Percentiles rank a stretch among this genome's conserved stretches.
Conservation (phyloP, 1,139 yeast genomes). For the Kodamaea suecica region DNA sequence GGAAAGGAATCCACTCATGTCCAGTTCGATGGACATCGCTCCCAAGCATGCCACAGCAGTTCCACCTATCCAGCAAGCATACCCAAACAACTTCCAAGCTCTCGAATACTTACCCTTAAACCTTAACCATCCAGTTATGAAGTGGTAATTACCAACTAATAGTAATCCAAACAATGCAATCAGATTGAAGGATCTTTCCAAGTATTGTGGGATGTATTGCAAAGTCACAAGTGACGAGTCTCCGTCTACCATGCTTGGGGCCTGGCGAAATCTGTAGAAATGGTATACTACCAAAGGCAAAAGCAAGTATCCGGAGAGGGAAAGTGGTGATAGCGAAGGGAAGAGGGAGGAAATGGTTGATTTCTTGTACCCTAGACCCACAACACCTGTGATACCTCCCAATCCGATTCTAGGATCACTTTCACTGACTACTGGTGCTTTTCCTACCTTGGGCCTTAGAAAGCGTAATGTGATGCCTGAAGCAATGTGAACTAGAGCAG, state of each 20-base stretch:
- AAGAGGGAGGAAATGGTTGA: conserved; percentile 39
- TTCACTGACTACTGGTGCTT: conserved; percentile 5
- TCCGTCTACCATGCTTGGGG: conserved; percentile 56
- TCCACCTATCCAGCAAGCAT: conserved; percentile 13
- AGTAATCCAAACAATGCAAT: conserved; percentile 20
- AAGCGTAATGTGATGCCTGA: conserved; percentile 53
- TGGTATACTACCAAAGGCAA: conserved; percentile 49
- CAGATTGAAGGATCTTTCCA: conserved; percentile 23
- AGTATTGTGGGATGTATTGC: conserved; percentile 49
- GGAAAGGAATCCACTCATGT: conserved; percentile 6
- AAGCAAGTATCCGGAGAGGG: conserved; percentile 59
- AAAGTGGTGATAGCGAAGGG: conserved; percentile 45
- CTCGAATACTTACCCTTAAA: conserved; percentile 27
- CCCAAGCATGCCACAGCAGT: conserved; percentile 4
- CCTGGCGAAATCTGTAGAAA: conserved; percentile 42
- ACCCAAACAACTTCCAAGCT: conserved; percentile 35
- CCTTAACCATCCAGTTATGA: conserved; percentile 35
- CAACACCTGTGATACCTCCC: conserved; percentile 53
- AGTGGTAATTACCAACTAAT: conserved; percentile 32
- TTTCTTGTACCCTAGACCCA: conserved; percentile 53
- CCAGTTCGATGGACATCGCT: conserved; percentile 1
- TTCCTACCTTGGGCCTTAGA: conserved; percentile 24
- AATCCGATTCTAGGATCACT: conserved; percentile 48
- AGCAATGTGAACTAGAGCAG: conserved; percentile 47
- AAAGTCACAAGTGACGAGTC: conserved; percentile 60